Evolutionary conservation across 179 eudicot genomes (phyloP), one percentile per base, ranked within the genome.

Genomic region (Corrigiola litoralis): DNA sequence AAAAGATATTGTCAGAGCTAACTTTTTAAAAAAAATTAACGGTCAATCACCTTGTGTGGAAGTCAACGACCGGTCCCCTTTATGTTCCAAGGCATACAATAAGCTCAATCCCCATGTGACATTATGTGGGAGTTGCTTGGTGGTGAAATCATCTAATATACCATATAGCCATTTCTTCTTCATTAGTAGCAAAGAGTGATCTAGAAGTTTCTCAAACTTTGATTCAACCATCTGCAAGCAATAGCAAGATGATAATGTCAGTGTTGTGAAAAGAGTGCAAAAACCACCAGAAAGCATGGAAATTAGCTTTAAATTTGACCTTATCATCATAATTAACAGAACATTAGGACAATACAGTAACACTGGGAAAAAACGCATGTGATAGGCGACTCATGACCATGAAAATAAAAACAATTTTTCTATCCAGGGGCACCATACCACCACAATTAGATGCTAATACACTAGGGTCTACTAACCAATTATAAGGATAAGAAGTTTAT

Each of bases 31-130:
- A 20, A 2, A 60, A 24, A 18, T 45, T 29, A 44, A 50, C 9
- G 17, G 53, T 61, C 23, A 48, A 66, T 67, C 72, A 92, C 98
- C 98, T 89, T 92, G 98, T 66, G 95, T 92, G 62, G 98, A 84
- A 72, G 85, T 83, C 85, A 81, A 77, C 54, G 98, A 87, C 41
- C 95, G 86, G 68, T 92, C 96, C 34, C 96, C 98, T 73, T 82
- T 81, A 78, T 87, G 96, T 67, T 92, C 98, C 73, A 92, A 38
- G n/a, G 95, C 96, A 81, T 92, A 92, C 58, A 92, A 74, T 78
- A 92, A 80, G 78, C 98, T 92, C 87, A 92, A 75, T 46, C 86
- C 96, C 98, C 98, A 92, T 10, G 98, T 92, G 72, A 92, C 98
- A 79, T 92, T 92, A 73, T 92, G 95, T 4, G 98, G 98, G 55